Evolutionary conservation across 2,329 filamentous ascomycete species (phyloP), one percentile per base, ranked within the genome.

Genomic region (Magnaporthiopsis incrustans): DNA sequence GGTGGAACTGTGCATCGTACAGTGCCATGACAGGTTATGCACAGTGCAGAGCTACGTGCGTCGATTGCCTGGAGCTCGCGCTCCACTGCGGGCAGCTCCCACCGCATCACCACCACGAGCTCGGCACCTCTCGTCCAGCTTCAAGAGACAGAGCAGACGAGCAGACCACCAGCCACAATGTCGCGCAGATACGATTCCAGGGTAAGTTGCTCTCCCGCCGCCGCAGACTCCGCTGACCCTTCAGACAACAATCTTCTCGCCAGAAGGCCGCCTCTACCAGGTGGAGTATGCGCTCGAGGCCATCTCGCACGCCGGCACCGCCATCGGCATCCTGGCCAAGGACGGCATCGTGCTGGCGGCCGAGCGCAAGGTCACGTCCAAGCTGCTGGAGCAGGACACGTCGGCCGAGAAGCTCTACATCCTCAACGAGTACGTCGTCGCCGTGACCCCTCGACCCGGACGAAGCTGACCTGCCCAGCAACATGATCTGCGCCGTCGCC

Each of bases 331-430:
- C 74, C 84, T 99, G 69, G 95, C 96, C 69, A 93, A 96, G 79
- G 95, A 99, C 86, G 95, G 95, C 72, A 99, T 99, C 74, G 95
- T 99, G 67, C 87, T 99, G 65, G 95, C 96, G 64, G 95, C 96
- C 59, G 95, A 99, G 85, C 88, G 95, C 77, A 99, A 99, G 82
- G 95, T 99, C 72, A 99, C 95, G 67, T 98, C 95, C 80, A 99
- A 99, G 87, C 84, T 99, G 75, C 81, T 99, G 75, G 95, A 99
- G 84, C 96, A 99, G 82, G 95, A 99, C 80, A 99, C 96, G 68
- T 98, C 95, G 64, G 96, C 95, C 62, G 95, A 99, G 88, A 99
- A 99, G 88, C 91, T 99, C 71, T 99, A 99, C 80, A 97, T 97
- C 73, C 82, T 99, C 72, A 99, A 99, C 72, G 95, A 99, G 94